Conservation (phyloP, 257 asterid genomes). For the Solanum pinnatisectum region DNA sequence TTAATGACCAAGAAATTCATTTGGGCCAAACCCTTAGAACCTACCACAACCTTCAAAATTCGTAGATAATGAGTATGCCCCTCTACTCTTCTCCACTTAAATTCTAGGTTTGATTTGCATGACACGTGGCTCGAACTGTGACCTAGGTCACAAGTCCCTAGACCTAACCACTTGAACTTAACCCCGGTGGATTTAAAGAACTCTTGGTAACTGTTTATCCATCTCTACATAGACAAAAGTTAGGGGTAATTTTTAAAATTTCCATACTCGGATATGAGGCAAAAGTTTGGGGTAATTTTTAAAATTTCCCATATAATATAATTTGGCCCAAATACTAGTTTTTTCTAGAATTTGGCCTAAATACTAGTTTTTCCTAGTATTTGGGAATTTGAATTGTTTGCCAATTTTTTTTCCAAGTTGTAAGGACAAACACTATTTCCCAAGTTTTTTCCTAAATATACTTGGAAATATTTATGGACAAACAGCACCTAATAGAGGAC, state of each 20-base stretch:
- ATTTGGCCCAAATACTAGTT: not conserved
- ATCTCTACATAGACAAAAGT: not conserved
- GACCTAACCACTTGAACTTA: not conserved
- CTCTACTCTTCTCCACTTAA: not conserved
- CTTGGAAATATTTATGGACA: not conserved
- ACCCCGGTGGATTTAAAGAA: not conserved
- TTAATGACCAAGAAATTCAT: not conserved
- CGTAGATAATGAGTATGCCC: not conserved
- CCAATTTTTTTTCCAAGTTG: not conserved
- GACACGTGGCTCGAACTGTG: not conserved
- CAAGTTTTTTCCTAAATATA: not conserved
- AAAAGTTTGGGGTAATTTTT: not conserved
- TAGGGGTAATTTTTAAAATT: not conserved
- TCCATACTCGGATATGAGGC: not conserved
- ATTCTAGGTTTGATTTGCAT: not conserved
- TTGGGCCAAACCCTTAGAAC: not conserved
- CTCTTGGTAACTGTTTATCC: not conserved
- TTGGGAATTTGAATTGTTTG: not conserved
- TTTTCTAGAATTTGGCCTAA: too few species aligned
- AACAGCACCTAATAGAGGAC: not conserved
- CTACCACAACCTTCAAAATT: not conserved
- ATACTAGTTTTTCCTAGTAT: not conserved
- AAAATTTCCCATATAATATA: not conserved
- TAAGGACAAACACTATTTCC: not conserved
- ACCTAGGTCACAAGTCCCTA: not conserved